Evolutionary conservation across 345 rosid species (phyloP).

Genomic region (Eucalyptus cloeziana): DNA sequence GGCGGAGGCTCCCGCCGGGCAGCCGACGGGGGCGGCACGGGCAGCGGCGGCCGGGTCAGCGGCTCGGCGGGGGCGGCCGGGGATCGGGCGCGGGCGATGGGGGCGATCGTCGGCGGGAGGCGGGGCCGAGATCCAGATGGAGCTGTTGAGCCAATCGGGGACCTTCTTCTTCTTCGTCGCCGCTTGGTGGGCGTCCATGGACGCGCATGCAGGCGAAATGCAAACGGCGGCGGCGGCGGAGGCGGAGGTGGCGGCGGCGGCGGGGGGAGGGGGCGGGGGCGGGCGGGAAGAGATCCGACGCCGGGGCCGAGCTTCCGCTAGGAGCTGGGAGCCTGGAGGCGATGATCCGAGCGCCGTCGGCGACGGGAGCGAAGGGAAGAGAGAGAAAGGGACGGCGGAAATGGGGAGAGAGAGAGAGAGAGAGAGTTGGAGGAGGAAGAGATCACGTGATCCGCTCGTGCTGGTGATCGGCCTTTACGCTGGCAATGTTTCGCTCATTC

Average conservation of each 20-base stretch:
- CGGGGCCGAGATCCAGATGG: constrained; percentile 39
- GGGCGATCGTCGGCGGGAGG: constrained; percentile 30
- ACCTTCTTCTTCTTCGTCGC: constrained; percentile 43
- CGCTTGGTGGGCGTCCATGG: neutral
- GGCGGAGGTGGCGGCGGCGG: neutral
- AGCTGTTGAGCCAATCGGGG: constrained; percentile 98
- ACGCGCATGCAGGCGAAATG: neutral
- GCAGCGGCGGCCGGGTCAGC: constrained; percentile 10
- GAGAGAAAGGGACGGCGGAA: neutral
- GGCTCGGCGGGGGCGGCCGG: constrained; percentile 14
- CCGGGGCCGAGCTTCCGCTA: neutral
- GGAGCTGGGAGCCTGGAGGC: neutral
- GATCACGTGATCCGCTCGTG: neutral
- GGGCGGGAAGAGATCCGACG: neutral
- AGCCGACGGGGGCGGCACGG: constrained; percentile 26
- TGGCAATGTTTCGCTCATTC: neutral
- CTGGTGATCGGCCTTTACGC: neutral
- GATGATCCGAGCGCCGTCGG: neutral
- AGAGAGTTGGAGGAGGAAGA: neutral
- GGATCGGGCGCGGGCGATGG: constrained; percentile 7
- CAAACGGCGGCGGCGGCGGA: neutral
- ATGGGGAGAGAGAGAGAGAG: neutral
- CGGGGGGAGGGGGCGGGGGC: too few relatives aligned
- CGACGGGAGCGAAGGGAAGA: neutral
- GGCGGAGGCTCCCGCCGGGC: constrained; percentile 15